Conservation (phyloP, 805 yeast species). For the Saccharomyces eubayanus region DNA sequence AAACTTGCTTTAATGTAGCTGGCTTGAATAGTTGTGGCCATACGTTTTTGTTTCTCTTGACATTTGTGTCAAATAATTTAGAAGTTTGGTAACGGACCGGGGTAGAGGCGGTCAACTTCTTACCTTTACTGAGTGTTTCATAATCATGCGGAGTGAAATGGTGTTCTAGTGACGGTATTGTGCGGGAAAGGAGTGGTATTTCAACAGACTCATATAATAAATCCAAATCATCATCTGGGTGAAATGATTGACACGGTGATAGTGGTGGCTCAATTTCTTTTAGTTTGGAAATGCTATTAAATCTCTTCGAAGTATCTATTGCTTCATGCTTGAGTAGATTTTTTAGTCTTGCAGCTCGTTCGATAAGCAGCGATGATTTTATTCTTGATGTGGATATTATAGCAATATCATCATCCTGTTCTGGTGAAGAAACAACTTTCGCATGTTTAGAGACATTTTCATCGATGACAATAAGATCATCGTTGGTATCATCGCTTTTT, state of each 20-base stretch:
- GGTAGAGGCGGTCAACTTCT: not conserved
- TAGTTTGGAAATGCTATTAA: conserved; percentile 13
- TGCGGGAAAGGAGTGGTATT: not conserved
- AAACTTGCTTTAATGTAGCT: conserved; percentile 20
- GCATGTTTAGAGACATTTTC: not conserved
- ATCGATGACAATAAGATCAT: not conserved
- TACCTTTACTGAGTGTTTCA: not conserved
- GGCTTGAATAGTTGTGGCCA: conserved; percentile 32
- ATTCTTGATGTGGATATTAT: not conserved
- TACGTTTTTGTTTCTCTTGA: conserved; percentile 1
- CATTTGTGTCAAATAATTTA: not conserved
- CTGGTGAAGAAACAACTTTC: not conserved
- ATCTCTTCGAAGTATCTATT: conserved; percentile 6
- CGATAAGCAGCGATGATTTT: not conserved
- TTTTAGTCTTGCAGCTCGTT: not conserved
- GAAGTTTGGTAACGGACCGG: not conserved
- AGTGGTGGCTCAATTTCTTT: conserved; percentile 14
- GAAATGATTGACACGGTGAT: conserved; percentile 12
- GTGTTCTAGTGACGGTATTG: not conserved
- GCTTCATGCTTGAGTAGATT: not conserved
- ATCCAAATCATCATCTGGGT: conserved; percentile 5
- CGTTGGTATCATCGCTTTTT: not conserved
- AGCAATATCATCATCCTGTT: not conserved
- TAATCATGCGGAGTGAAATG: not conserved
- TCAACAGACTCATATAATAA: not conserved